Percentiles rank a stretch among this genome's conserved stretches.
phyloP scores from a whole-genome alignment of 169 alveolate genomes.

The Cryptosporidium ryanae region DNA sequence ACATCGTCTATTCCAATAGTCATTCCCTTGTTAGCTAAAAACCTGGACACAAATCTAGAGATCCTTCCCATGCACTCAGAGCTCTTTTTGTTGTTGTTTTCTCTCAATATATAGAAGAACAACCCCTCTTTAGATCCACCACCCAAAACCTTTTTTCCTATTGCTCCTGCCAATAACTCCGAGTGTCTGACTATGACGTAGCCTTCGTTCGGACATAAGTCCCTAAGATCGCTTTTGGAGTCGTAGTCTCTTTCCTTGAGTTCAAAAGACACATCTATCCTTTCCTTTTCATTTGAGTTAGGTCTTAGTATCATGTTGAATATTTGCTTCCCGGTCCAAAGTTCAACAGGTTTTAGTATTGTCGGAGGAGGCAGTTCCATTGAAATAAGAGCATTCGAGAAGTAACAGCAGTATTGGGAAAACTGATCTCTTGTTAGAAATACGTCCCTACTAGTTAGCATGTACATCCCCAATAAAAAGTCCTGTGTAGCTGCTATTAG shows the following conservation, averaged over 20 bases:
- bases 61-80: constrained; percentile 95
- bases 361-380: constrained; percentile 95
- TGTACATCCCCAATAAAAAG: constrained; percentile 86
- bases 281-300: constrained; percentile 82
- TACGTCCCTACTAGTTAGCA: constrained; percentile 95
- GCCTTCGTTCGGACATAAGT: constrained; percentile 94
- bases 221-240: constrained; percentile 78
- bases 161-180: constrained; percentile 95
- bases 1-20: constrained; percentile 99
- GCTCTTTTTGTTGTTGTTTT: constrained; percentile 90
- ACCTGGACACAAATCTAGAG: constrained; percentile 94
- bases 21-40: constrained; percentile 96
- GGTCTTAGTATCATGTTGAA: constrained; percentile 93
- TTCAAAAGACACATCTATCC: constrained; percentile 88
- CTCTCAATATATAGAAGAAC: constrained; percentile 92
- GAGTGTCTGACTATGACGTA: constrained; percentile 94
- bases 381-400: constrained; percentile 90
- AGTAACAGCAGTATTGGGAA: constrained; percentile 90
- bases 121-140: constrained; percentile 92
- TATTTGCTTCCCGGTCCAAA: constrained; percentile 99
- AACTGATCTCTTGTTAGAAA: constrained; percentile 92
- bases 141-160: constrained; percentile 91
- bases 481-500: constrained; percentile 95
- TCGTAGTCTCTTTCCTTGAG: constrained; percentile 90
- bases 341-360: constrained; percentile 92